Evolutionary conservation across 768 basidiomycete genomes (phyloP).

Genomic region (Suillus subluteus): DNA sequence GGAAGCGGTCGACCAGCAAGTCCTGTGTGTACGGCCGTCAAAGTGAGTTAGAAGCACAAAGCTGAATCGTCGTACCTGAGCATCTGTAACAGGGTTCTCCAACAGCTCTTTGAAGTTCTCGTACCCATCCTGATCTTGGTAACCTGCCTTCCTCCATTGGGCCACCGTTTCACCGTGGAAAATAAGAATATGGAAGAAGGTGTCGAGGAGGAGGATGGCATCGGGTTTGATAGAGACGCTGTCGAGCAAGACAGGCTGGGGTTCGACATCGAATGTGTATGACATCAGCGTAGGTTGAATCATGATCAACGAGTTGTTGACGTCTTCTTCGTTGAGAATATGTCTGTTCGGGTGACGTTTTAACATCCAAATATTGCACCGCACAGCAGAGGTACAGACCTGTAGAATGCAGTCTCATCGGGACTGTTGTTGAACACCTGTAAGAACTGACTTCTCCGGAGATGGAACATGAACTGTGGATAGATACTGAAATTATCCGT

Average conservation of each 20-base stretch:
- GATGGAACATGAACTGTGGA: constrained; percentile 99
- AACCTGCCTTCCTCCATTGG: constrained; percentile 97
- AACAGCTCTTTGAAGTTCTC: constrained; percentile 97
- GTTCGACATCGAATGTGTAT: constrained; percentile 88
- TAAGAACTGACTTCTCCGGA: constrained; percentile 95
- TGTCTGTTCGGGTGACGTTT: constrained; percentile 57
- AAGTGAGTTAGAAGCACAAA: not conserved
- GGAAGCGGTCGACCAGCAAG: constrained; percentile 92
- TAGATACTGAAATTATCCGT: constrained; percentile 98
- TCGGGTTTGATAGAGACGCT: constrained; percentile 98
- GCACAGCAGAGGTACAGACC: constrained; percentile 50
- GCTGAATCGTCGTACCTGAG: constrained; percentile 58
- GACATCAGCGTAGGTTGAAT: constrained; percentile 99
- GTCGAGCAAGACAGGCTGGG: constrained; percentile 95
- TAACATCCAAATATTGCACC: constrained; percentile 9
- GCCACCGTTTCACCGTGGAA: constrained; percentile 98
- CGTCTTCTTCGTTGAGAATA: constrained; percentile 94
- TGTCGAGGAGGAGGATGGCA: constrained; percentile 94
- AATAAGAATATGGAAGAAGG: constrained; percentile 99
- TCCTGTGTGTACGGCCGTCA: constrained; percentile 55
- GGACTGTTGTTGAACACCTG: constrained; percentile 99
- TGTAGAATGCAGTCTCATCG: constrained; percentile 98
- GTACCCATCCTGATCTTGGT: constrained; percentile 98
- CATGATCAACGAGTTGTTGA: constrained; percentile 99
- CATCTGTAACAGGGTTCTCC: constrained; percentile 84